Evolutionary conservation across 345 rosid genomes (phyloP), one percentile per base, ranked within the genome.

Genomic region (Eucalyptus albens): DNA sequence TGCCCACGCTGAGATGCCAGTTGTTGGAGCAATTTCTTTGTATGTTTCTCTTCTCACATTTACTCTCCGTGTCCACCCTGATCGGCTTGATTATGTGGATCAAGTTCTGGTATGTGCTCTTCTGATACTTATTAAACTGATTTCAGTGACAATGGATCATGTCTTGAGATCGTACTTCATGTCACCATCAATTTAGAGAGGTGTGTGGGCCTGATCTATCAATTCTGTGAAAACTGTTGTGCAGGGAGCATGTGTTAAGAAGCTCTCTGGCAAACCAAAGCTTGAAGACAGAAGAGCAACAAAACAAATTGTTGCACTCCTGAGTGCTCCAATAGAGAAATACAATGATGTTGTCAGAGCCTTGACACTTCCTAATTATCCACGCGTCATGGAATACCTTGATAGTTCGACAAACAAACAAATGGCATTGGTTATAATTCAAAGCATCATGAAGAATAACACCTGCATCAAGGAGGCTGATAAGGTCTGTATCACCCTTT

Each of bases 241-340:
- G 89, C 91, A 97, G 99, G 98, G 98, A 31, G 97, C 96, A 89
- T 96, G 98, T 92, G 96, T 93, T 89, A 94, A 92, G 94, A 95
- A 95, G 92, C 94, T 97, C 72, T 95, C 94, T 53, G 91, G 93
- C 90, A 93, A 60, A 88, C 96, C 96, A 87, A 97, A 94, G 92
- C 92, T 95, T 90, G 96, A 95, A 90, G 98, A 97, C 88, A 91
- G 92, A 90, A 93, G 93, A 90, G 97, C 97, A 45, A 97, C 93
- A 87, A 97, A 97, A 94, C 99, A 97, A 94, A 93, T 96, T 86
- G 97, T 97, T 92, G 96, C 98, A 86, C 98, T 96, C 92, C 91
- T 96, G 88, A 96, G 98, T 95, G 98, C 99, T 90, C 99, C 99
- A 26, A 56, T 97, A 90, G 98, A 97, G 92, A 97, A 97, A 91